Evolutionary conservation across 345 rosid genomes (phyloP).

Genomic region (Salix dunnii): DNA sequence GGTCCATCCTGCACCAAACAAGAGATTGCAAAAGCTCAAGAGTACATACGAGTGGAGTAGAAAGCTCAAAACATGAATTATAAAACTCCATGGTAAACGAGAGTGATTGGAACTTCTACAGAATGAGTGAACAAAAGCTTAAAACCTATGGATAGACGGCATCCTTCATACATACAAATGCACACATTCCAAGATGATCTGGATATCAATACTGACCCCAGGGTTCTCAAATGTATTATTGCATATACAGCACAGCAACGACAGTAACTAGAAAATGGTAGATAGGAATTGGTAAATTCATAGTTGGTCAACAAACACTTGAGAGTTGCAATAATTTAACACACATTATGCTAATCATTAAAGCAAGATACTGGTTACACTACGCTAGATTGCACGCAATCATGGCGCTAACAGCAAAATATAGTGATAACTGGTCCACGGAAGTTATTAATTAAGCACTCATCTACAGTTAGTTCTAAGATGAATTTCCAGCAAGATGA

Average conservation of each 20-base stretch:
- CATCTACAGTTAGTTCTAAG: conserved; percentile 9
- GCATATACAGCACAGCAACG: not conserved
- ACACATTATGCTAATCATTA: conserved; percentile 22
- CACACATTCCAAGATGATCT: not conserved
- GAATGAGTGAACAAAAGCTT: not conserved
- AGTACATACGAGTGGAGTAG: not conserved
- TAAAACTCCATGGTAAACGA: not conserved
- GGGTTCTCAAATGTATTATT: not conserved
- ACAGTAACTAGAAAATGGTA: not conserved
- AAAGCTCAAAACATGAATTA: not conserved
- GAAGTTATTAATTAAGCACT: not conserved
- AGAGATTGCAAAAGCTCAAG: conserved; percentile 7
- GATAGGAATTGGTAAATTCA: conserved; percentile 18
- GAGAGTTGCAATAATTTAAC: conserved; percentile 40
- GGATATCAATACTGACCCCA: conserved; percentile 1
- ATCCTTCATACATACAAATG: not conserved
- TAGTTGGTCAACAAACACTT: conserved; percentile 52
- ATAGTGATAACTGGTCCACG: not conserved
- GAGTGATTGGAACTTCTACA: not conserved
- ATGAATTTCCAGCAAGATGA: conserved; percentile 10
- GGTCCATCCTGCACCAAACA: conserved; percentile 23
- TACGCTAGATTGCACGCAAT: conserved; percentile 3
- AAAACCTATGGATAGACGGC: not conserved
- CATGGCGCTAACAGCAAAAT: conserved; percentile 9
- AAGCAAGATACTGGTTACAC: conserved; percentile 18